These are phyloP conservation scores for Nemophila menziesii DNA, from an alignment of 257 asterid species.

Conservation along the genomic window DNA sequence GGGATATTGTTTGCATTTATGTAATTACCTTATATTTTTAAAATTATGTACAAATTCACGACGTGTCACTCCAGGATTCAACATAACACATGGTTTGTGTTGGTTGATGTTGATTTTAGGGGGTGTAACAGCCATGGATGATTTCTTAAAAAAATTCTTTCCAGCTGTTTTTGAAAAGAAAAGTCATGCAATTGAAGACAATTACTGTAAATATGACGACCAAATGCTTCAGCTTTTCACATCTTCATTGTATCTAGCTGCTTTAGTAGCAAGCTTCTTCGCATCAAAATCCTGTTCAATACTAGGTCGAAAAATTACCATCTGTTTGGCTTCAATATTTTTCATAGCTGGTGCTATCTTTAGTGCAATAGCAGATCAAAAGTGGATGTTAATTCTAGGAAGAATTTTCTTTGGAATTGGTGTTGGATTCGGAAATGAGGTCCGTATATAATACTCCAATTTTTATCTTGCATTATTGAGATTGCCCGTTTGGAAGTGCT, in stretches of 20 bases:
- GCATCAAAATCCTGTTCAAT: conserved; percentile 26
- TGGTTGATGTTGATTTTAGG: conserved; percentile 17
- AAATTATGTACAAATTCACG: no score
- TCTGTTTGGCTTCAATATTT: conserved; percentile 28
- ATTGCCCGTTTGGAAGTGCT: no score
- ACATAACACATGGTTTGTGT: no score
- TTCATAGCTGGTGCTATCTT: conserved; percentile 32
- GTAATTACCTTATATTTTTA: no score
- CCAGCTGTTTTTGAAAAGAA: conserved; percentile 31
- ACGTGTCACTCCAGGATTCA: no score
- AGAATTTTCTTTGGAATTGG: conserved; percentile 40
- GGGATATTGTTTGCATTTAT: no score
- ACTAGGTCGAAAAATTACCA: conserved; percentile 34
- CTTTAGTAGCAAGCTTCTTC: conserved; percentile 27
- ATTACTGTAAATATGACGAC: conserved; percentile 45
- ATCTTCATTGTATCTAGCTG: conserved; percentile 43
- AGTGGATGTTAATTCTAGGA: conserved; percentile 31
- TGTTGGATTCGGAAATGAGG: conserved; percentile 56
- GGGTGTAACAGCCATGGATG: conserved; percentile 54
- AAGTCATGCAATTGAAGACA: conserved; percentile 22
- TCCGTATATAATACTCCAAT: conserved; percentile 4
- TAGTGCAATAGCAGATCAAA: conserved; percentile 17
- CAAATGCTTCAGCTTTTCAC: conserved; percentile 42
- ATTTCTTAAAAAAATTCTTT: conserved; percentile 33
- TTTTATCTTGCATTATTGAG: neutral